phyloP scores from a whole-genome alignment of 2,329 filamentous ascomycete genomes.

The Aspergillus ustus region DNA sequence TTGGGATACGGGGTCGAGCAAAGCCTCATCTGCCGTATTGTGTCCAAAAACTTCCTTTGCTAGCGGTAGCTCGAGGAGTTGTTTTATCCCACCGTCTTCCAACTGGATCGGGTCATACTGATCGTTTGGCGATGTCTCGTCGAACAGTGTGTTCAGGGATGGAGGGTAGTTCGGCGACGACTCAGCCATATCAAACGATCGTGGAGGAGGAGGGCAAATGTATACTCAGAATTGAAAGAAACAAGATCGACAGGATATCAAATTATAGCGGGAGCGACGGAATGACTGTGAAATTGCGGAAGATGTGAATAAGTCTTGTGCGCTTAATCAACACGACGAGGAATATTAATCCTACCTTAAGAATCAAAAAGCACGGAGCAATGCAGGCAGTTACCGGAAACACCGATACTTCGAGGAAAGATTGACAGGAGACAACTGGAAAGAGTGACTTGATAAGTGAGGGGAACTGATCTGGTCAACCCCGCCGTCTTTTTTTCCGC shows the following conservation, averaged over 20 bases:
- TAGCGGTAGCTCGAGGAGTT: conserved; percentile 40
- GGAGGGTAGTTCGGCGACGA: conserved; percentile 27
- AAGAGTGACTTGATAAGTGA: not conserved
- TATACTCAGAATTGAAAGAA: not conserved
- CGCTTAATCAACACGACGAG: not conserved
- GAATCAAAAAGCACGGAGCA: not conserved
- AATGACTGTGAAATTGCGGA: not conserved
- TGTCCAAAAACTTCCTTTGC: conserved; percentile 47
- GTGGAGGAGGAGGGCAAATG: not conserved
- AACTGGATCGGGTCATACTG: conserved; percentile 43
- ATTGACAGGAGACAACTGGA: not conserved
- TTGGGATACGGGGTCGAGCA: conserved; percentile 34
- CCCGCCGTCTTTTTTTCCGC: conserved; percentile 17
- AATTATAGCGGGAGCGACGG: not conserved
- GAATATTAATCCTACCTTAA: not conserved
- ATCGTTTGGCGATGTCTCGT: conserved; percentile 29
- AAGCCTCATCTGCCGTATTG: conserved; percentile 31
- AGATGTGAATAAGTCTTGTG: not conserved
- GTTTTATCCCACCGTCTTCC: conserved; percentile 38
- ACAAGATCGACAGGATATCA: not conserved
- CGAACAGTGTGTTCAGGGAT: conserved; percentile 41
- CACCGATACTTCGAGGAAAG: not conserved
- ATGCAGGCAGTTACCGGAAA: not conserved
- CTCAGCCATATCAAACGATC: conserved; percentile 30
- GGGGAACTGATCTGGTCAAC: conserved; percentile 12